Conservation (phyloP, 805 yeast species). For the Starmerella vaccinii region DNA sequence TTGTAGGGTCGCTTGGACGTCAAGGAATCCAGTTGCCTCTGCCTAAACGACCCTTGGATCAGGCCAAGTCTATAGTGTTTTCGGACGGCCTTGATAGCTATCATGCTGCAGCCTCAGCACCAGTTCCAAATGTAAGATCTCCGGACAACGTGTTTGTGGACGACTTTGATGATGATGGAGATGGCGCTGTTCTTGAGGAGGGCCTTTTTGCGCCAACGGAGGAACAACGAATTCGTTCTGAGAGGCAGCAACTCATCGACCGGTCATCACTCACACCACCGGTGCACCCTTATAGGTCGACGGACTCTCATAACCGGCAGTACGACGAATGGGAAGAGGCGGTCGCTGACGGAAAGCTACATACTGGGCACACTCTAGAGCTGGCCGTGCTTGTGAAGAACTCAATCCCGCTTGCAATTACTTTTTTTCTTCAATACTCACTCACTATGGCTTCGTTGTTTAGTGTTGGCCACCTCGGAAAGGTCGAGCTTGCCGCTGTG, state of each 20-base stretch:
- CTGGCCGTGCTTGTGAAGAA: conserved; percentile 25
- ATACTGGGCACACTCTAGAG: conserved; percentile 26
- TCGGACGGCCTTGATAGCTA: conserved; percentile 16
- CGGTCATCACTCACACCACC: background rate
- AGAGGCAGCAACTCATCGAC: conserved; percentile 27
- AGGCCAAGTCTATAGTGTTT: conserved; percentile 14
- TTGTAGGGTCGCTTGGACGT: conserved; percentile 23
- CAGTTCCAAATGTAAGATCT: no score
- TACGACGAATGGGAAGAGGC: conserved; percentile 29
- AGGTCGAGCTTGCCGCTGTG: conserved; percentile 70
- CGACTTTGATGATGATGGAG: conserved; percentile 16
- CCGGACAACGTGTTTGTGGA: background rate
- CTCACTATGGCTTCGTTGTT: conserved; percentile 68
- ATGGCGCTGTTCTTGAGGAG: conserved; percentile 24
- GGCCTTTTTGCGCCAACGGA: conserved; percentile 28
- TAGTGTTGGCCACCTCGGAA: conserved; percentile 76
- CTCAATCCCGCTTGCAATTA: conserved; percentile 50
- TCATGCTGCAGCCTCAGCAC: background rate
- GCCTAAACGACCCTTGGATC: conserved; percentile 11
- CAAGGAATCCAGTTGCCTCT: conserved; percentile 19
- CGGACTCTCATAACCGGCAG: conserved; percentile 7
- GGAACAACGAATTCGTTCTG: conserved; percentile 25
- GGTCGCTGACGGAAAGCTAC: conserved; percentile 26
- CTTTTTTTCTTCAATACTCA: conserved; percentile 62
- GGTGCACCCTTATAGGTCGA: background rate